Percentiles rank a stretch among this genome's conserved stretches.
Conservation (phyloP, 2,329 filamentous ascomycete species). For the Fusarium aywerte region DNA sequence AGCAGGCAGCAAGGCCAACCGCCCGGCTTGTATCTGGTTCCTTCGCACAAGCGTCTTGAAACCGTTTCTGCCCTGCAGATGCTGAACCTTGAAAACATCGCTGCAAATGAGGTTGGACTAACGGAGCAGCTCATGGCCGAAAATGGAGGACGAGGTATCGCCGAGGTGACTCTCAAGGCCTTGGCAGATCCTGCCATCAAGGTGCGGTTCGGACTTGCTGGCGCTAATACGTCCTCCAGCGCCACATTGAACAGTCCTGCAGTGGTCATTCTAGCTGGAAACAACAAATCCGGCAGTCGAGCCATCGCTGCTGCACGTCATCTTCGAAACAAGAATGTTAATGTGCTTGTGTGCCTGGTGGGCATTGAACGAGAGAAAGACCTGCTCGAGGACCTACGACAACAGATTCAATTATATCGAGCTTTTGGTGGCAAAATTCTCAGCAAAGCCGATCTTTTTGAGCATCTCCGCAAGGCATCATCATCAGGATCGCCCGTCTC, state of each 20-base stretch:
- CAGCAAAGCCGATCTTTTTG: conserved; percentile 69
- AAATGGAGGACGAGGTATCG: conserved; percentile 88
- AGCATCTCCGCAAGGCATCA: conserved; percentile 63
- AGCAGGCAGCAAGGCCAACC: conserved; percentile 51
- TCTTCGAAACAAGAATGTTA: conserved; percentile 82
- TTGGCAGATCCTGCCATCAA: conserved; percentile 71
- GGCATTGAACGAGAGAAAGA: conserved; percentile 86
- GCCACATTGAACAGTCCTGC: conserved; percentile 51
- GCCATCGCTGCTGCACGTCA: conserved; percentile 88
- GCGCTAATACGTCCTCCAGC: conserved; percentile 49
- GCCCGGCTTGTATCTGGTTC: conserved; percentile 64
- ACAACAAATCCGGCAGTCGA: conserved; percentile 87
- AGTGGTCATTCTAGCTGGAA: conserved; percentile 88
- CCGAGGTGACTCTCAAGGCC: conserved; percentile 80
- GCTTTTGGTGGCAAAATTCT: conserved; percentile 82
- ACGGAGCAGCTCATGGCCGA: conserved; percentile 92
- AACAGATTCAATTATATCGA: conserved; percentile 85
- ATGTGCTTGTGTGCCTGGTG: conserved; percentile 84
- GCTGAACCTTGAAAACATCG: conserved; percentile 91
- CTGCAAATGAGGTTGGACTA: conserved; percentile 85
- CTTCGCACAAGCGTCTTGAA: conserved; percentile 68
- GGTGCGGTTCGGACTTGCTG: conserved; percentile 61
- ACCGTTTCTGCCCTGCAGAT: conserved; percentile 81
- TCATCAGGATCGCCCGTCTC: conserved; percentile 58
- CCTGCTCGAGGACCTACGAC: conserved; percentile 80